Base-by-base conservation (phyloP, 2,329 filamentous ascomycete genomes). In the Beauveria sp. region DNA sequence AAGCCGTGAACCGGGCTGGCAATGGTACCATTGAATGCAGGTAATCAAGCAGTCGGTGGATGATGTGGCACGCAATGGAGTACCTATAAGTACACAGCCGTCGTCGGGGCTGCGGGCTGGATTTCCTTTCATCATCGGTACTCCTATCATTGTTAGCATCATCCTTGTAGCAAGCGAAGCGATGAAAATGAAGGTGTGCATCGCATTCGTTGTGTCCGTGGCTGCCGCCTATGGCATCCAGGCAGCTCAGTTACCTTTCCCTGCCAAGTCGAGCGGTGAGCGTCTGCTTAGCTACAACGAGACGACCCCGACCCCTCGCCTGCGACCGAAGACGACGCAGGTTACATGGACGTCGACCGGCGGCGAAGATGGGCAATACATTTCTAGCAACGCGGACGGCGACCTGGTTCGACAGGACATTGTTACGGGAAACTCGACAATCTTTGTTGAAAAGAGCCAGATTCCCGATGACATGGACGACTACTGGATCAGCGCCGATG, bases 351-450 rank as follows among this genome's bases (percentile, higher is more conserved):
- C 85, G 4, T 74, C 79, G 1, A 44, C 51, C 9, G 80, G 79
- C 4, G 83, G 80, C 1, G 76, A 78, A 37, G 86, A 89, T 64
- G 86, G 86, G 24, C 79, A 84, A 55, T 87, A 84, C 70, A 82
- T 88, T 66, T 82, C 79, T 52, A 73, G 72, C 51, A 78, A 73
- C 59, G 70, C 72, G 4, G 77, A 78, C 59, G 81, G 80, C 10
- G 79, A 82, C 34, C 74, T 89, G 6, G 71, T 86, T 5, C 80
- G 89, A 34, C 79, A 84, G 67, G 84, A 87, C 67, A 83, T 88
- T 55, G 79, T 82, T 44, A 85, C 82, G 0, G 80, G 81, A 48
- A 76, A 81, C 62, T 47, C 57, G 12, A 80, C 75, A 37, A 78
- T 80, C 0, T 85, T 89, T 62, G 77, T 89, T 5, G 73, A 81